These are phyloP conservation scores for Dipteronia dyeriana DNA, from an alignment of 345 rosid species.

Conservation along the genomic window DNA sequence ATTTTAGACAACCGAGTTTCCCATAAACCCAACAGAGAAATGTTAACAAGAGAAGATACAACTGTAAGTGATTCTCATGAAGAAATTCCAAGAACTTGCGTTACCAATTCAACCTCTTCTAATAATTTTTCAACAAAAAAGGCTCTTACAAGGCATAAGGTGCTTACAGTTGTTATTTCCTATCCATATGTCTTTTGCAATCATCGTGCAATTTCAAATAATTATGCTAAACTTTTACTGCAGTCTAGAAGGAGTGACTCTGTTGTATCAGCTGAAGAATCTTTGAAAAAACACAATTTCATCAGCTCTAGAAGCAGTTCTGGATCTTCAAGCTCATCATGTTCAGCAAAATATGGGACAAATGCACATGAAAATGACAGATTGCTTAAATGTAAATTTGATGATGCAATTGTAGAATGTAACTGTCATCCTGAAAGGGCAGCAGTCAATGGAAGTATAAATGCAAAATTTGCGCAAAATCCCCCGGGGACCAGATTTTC, in stretches of 20 bases:
- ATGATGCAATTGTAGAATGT: slow-evolving; percentile 21
- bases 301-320: slow-evolving; percentile 32
- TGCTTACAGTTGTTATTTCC: slow-evolving; percentile 19
- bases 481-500: slow-evolving; percentile 32
- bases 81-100: slow-evolving; percentile 33
- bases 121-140: slow-evolving; percentile 32
- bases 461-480: slow-evolving; percentile 27
- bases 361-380: slow-evolving; percentile 22
- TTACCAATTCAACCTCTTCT: slow-evolving; percentile 26
- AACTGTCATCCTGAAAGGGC: slow-evolving; percentile 18
- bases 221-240: slow-evolving; percentile 21
- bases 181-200: background rate
- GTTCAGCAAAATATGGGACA: slow-evolving; percentile 31
- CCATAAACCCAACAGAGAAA: slow-evolving; percentile 42
- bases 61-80: slow-evolving; percentile 32
- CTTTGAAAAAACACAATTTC: slow-evolving; percentile 35
- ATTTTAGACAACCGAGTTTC: slow-evolving; percentile 39
- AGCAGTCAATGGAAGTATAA: slow-evolving; percentile 20
- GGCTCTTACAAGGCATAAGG: slow-evolving; percentile 51
- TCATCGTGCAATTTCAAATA: slow-evolving; percentile 15
- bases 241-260: slow-evolving; percentile 42
- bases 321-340: slow-evolving; percentile 31
- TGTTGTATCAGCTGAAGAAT: slow-evolving; percentile 40
- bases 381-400: slow-evolving; percentile 12
- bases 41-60: slow-evolving; percentile 43